These are phyloP conservation scores for Nakataea oryzae DNA, from an alignment of 2,329 filamentous ascomycete species.

Conservation along the genomic window DNA sequence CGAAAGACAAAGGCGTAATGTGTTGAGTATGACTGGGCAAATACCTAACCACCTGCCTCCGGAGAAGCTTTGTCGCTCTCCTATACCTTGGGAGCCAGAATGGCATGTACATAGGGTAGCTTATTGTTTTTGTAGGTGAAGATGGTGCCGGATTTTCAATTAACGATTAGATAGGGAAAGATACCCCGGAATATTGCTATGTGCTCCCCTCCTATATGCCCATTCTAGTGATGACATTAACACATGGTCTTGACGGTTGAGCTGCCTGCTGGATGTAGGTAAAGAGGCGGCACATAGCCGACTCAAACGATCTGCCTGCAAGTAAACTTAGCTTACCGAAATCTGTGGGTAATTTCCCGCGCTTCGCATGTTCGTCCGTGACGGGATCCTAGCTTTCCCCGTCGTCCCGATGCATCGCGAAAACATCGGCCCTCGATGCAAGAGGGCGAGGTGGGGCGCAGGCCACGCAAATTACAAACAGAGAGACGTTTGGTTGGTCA, in stretches of 20 bases:
- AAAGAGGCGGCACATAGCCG: no score
- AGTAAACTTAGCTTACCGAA: no score
- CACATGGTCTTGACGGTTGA: no score
- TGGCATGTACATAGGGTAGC: no score
- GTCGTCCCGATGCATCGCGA: not conserved
- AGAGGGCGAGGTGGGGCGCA: not conserved
- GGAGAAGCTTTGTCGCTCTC: not conserved
- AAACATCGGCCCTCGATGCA: not conserved
- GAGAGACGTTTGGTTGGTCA: not conserved
- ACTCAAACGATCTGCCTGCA: no score
- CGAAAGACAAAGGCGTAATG: slow-evolving; percentile 36
- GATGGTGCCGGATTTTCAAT: not conserved
- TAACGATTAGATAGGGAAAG: not conserved
- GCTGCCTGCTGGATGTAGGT: no score
- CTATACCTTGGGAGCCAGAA: not conserved
- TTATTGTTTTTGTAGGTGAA: not conserved
- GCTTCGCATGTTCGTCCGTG: no score
- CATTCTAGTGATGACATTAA: no score
- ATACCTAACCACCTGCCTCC: not conserved
- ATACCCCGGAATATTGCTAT: not conserved
- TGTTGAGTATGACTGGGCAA: not conserved
- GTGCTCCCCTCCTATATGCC: no score
- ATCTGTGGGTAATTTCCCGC: no score
- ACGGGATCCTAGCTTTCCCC: no score
- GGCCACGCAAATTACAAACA: not conserved